Evolutionary conservation across 2,329 filamentous ascomycete genomes (phyloP).

Genomic region (Coniochaeta hoffmannii): DNA sequence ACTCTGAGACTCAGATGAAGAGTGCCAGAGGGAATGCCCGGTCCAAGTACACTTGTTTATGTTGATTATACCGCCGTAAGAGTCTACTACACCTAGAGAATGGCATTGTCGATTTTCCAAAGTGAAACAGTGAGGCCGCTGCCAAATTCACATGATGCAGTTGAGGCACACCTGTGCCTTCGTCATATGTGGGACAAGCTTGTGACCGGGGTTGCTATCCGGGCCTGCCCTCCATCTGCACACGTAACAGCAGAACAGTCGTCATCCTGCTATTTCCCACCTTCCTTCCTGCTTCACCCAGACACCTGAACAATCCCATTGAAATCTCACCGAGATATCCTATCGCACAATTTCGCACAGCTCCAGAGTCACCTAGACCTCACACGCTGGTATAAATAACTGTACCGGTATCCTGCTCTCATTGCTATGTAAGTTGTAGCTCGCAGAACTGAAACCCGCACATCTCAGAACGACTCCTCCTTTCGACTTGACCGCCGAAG

Average conservation of each 20-base stretch:
- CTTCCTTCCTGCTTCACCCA: neutral
- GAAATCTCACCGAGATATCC: neutral
- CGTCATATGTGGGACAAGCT: conserved; percentile 1
- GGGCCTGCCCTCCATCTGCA: neutral
- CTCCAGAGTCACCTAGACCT: neutral
- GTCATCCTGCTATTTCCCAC: neutral
- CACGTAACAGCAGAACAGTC: neutral
- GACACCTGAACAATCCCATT: neutral
- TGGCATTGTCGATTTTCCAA: neutral
- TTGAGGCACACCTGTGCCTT: neutral
- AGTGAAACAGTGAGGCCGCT: neutral
- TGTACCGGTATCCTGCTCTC: neutral
- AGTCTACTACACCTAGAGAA: neutral
- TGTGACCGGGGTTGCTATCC: neutral
- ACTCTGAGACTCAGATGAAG: too few species aligned
- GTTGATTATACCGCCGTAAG: neutral
- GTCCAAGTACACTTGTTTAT: neutral
- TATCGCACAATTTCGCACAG: neutral
- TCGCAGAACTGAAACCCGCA: neutral
- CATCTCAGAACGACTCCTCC: conserved; percentile 1
- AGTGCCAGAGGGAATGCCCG: too few species aligned
- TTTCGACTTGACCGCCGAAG: neutral
- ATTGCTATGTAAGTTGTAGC: neutral
- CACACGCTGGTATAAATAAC: neutral
- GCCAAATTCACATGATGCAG: neutral